A percentile compares a stretch with the other conserved stretches of the same genome.
Conservation (phyloP, 2,329 filamentous ascomycete genomes). For the Chalara sp. region DNA sequence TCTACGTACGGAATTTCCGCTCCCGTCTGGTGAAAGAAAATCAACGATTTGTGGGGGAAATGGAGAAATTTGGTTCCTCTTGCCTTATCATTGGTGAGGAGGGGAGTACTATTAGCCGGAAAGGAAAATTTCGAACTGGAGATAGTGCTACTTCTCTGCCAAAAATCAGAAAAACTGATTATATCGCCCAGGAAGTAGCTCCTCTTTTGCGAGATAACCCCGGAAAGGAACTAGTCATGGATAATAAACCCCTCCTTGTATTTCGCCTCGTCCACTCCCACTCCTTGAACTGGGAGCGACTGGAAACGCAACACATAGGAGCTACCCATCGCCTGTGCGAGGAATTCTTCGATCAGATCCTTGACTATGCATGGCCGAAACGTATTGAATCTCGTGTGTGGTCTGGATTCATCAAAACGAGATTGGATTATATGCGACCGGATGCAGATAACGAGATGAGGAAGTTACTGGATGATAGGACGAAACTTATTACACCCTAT, state of each 20-base stretch:
- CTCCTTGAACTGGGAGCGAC: too few relatives aligned
- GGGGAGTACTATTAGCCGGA: neutral
- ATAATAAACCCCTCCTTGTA: neutral
- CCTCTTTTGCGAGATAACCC: neutral
- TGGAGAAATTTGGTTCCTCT: neutral
- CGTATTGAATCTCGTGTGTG: neutral
- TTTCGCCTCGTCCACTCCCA: neutral
- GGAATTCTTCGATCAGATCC: neutral
- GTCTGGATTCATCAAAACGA: neutral
- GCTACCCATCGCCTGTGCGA: too few relatives aligned
- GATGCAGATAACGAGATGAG: neutral
- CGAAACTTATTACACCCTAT: neutral
- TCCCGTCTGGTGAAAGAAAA: neutral
- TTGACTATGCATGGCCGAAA: neutral
- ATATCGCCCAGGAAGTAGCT: neutral
- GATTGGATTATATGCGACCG: neutral
- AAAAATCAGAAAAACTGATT: neutral
- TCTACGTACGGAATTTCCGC: neutral
- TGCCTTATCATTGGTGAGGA: neutral
- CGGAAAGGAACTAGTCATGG: neutral
- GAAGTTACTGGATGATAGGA: neutral
- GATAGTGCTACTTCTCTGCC: neutral
- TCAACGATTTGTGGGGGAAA: neutral
- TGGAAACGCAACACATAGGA: too few relatives aligned
- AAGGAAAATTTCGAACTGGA: neutral